Percentiles rank a stretch among this genome's conserved stretches.
phyloP scores from a whole-genome alignment of 768 basidiomycete species.

The Lepiota venenata region DNA sequence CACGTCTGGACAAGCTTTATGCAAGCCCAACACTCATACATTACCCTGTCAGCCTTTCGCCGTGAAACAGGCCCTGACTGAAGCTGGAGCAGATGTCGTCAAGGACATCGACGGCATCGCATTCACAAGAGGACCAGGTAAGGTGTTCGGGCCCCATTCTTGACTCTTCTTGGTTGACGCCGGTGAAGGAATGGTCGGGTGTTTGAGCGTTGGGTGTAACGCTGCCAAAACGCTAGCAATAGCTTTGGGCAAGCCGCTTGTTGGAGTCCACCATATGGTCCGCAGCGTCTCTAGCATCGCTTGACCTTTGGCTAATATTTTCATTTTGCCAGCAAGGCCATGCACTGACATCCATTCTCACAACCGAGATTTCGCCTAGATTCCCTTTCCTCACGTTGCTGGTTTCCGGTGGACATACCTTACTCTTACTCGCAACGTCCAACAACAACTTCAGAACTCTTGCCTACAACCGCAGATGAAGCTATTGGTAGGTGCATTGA shows the following conservation, averaged over 20 bases:
- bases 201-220: constrained; percentile 74
- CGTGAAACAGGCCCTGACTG: constrained; percentile 60
- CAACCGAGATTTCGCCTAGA: constrained; percentile 40
- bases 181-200: constrained; percentile 67
- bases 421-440: constrained; percentile 74
- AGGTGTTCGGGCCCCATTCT: constrained; percentile 11
- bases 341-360: constrained; percentile 77
- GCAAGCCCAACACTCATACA: not conserved
- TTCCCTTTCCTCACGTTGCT: constrained; percentile 91
- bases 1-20: not conserved
- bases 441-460: constrained; percentile 59
- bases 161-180: constrained; percentile 5
- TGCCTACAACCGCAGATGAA: constrained; percentile 70
- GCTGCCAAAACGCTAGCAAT: constrained; percentile 87
- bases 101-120: constrained; percentile 82
- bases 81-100: constrained; percentile 54
- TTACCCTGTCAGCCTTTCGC: constrained; percentile 60
- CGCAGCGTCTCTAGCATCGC: constrained; percentile 12
- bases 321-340: constrained; percentile 78
- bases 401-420: constrained; percentile 92
- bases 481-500: constrained; percentile 82
- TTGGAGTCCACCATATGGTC: constrained; percentile 97
- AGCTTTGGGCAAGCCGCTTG: constrained; percentile 68
- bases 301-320: constrained; percentile 3
- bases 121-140: constrained; percentile 86